A percentile compares a stretch with the other conserved stretches of the same genome.
Conservation (phyloP, 2,329 filamentous ascomycete genomes). For the Seiridium cupressi region DNA sequence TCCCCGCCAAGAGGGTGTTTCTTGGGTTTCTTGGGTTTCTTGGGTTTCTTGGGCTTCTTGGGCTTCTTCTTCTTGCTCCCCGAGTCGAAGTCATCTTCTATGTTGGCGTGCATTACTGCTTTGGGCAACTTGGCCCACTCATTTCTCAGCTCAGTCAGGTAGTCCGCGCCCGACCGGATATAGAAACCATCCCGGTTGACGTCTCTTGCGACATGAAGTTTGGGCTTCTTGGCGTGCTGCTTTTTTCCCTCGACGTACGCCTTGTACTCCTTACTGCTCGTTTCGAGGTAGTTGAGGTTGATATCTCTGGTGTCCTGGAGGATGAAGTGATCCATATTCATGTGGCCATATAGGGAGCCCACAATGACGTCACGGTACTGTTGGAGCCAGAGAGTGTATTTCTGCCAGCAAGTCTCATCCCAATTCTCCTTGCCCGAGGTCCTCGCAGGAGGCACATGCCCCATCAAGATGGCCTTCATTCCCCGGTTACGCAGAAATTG, state of each 20-base stretch:
- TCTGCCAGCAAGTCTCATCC: slow-evolving; percentile 98
- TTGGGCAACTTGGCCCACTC: slow-evolving; percentile 76
- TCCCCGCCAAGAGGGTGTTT: slow-evolving; percentile 71
- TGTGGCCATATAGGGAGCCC: slow-evolving; percentile 81
- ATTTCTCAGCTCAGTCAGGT: slow-evolving; percentile 73
- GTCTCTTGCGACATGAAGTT: background rate
- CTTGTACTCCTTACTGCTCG: slow-evolving; percentile 22
- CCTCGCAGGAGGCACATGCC: slow-evolving; percentile 89
- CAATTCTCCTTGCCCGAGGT: slow-evolving; percentile 82
- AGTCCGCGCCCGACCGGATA: slow-evolving; percentile 69
- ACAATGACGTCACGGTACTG: slow-evolving; percentile 91
- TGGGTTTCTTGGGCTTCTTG: slow-evolving; percentile 24
- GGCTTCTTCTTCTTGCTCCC: slow-evolving; percentile 44
- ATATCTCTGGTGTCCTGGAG: slow-evolving; percentile 82
- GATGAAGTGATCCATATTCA: slow-evolving; percentile 98
- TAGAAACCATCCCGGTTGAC: slow-evolving; percentile 39
- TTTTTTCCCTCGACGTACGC: slow-evolving; percentile 3
- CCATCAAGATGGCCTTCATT: slow-evolving; percentile 93
- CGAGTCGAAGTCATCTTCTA: slow-evolving; percentile 17
- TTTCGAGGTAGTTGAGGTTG: slow-evolving; percentile 49
- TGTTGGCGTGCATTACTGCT: slow-evolving; percentile 29
- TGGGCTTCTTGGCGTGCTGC: slow-evolving; percentile 31
- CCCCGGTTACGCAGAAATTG: slow-evolving; percentile 76
- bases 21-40: background rate
- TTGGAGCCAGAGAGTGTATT: slow-evolving; percentile 86